Evolutionary conservation across 1,139 yeast genomes (phyloP), one percentile per base, ranked within the genome.

Genomic region (Eremothecium sinecaudum): DNA sequence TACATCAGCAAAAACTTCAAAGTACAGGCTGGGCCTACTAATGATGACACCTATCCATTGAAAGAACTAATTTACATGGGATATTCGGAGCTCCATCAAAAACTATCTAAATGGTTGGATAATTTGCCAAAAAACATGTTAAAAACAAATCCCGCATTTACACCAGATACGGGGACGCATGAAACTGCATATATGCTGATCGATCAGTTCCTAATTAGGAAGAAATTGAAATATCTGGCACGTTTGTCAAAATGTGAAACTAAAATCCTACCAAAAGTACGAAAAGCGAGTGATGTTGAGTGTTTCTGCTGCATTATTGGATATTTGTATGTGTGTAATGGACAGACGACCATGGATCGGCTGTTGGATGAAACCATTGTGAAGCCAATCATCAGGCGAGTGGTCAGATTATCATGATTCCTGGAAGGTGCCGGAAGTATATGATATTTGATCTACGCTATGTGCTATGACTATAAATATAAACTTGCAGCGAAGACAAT

Each of bases 401-500:
- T 41, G 9, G 31, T 45, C 27, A 31, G 39, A 23, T 21, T 35
- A 22, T 36, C 18, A 38, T n/a, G n/a, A n/a, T n/a, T n/a, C n/a
- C n/a, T n/a, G n/a, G n/a, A n/a, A n/a, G n/a, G 11, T 32, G 12
- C 12, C 29, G 17, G n/a, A n/a, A n/a, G n/a, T n/a, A n/a, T n/a
- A n/a, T n/a, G n/a, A n/a, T 14, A 25, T 6, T 5, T 16, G 5
- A 14, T 3, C 11, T 11, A 20, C 5, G n/a, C 27, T 32, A n/a
- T n/a, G n/a, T n/a, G n/a, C n/a, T 11, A 11, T 11, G 8, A 24
- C 49, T 68, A 86, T 46, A 90, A 65, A 58, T 92, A 90, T 43
- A 92, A 69, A 40, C 95, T 83, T 3, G 98, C 96, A 58, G 97
- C 92, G 61, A 92, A 92, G 1, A 92, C 97, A 48, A 90, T 90